These are phyloP conservation scores for Fusarium heterosporum DNA, from an alignment of 2,329 filamentous ascomycete genomes.

Conservation along the genomic window DNA sequence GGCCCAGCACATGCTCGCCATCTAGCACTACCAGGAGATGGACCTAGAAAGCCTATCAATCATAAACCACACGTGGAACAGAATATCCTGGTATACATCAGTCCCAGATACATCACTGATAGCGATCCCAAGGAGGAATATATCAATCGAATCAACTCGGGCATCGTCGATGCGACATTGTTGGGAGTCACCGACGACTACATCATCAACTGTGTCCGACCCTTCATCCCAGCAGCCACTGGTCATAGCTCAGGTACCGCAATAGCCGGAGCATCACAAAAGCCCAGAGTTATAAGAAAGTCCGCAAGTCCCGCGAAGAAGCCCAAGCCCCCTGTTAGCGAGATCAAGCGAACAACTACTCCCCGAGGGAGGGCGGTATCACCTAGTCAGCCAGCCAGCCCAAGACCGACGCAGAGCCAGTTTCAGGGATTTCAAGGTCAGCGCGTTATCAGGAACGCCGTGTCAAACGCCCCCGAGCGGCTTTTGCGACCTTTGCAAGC, in stretches of 20 bases:
- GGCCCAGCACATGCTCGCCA: conserved; percentile 48
- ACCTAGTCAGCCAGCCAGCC: conserved; percentile 33
- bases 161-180: conserved; percentile 51
- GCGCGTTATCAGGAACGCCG: conserved; percentile 9
- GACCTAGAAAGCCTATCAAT: conserved; percentile 30
- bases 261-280: conserved; percentile 7
- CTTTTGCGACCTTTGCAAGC: conserved; percentile 8
- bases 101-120: conserved; percentile 49
- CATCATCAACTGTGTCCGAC: conserved; percentile 53
- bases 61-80: conserved; percentile 45
- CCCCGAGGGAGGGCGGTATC: conserved; percentile 43
- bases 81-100: conserved; percentile 57
- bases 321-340: conserved; percentile 29
- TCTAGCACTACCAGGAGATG: conserved; percentile 34
- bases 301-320: conserved; percentile 24
- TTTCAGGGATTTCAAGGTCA: conserved; percentile 13
- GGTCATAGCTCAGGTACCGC: conserved; percentile 22
- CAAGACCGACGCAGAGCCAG: conserved; percentile 10
- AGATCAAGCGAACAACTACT: conserved; percentile 26
- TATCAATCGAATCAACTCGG: conserved; percentile 55
- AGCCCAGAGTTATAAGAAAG: conserved; percentile 37
- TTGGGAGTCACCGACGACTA: conserved; percentile 54
- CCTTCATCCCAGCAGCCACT: conserved; percentile 49
- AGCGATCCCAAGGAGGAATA: conserved; percentile 56
- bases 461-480: conserved; percentile 10